These are phyloP conservation scores for Leccinum subtestaceum DNA, from an alignment of 768 basidiomycete species.

Conservation along the genomic window DNA sequence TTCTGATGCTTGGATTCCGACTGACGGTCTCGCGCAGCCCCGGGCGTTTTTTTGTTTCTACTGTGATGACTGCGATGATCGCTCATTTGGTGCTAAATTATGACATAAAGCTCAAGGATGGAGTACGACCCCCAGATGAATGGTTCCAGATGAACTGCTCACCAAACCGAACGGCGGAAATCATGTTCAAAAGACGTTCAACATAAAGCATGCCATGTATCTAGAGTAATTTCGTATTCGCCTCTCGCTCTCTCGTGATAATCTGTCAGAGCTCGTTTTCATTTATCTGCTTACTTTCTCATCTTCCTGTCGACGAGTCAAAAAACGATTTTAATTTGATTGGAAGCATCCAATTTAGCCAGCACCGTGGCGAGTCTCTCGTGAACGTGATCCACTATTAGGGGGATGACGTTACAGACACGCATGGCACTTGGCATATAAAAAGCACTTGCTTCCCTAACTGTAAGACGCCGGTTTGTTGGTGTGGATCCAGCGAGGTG, in stretches of 20 bases:
- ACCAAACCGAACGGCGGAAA: conserved; percentile 36
- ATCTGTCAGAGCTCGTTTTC: conserved; percentile 8
- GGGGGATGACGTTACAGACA: not conserved
- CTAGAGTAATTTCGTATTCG: conserved; percentile 12
- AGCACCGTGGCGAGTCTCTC: not conserved
- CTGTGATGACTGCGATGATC: conserved; percentile 39
- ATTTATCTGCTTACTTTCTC: conserved; percentile 3
- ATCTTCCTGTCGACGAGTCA: not conserved
- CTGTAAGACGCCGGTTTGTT: not conserved
- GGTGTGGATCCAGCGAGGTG: conserved; percentile 5
- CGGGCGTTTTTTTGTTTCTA: conserved; percentile 42
- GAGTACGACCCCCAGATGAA: conserved; percentile 34
- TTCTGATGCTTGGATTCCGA: not conserved
- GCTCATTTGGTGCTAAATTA: conserved; percentile 41
- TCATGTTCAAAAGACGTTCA: conserved; percentile 37
- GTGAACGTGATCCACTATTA: not conserved
- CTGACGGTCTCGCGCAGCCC: conserved; percentile 31
- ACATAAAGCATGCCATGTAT: conserved; percentile 9
- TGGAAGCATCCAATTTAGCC: conserved; percentile 14
- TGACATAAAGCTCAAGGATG: conserved; percentile 38
- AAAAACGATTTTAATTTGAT: conserved; percentile 3
- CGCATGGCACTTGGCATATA: not conserved
- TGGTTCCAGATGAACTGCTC: conserved; percentile 36
- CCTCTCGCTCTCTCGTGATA: conserved; percentile 7
- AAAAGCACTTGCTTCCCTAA: not conserved